Base-by-base conservation (phyloP, 768 basidiomycete species). In the Sporobolomyces roseus region DNA sequence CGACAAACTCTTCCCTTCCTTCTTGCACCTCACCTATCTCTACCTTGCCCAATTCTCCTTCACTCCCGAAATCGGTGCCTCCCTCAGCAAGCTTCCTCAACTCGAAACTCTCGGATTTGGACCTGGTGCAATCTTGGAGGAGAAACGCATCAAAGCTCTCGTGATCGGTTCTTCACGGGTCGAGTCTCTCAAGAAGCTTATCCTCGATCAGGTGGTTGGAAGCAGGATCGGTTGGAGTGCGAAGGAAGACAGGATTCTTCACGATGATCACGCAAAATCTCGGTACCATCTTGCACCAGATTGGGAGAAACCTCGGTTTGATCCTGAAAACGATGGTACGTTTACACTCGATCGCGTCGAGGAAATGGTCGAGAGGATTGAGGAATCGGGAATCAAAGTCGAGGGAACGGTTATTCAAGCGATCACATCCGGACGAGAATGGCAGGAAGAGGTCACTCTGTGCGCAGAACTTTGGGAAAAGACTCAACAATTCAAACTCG, bases 41-140 rank as follows among this genome's bases (percentile, higher is more conserved):
- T 62, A 62, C 50, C 61, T 62, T 29, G 50, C 50, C 61, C 35
- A 38, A 41, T 25, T 35, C 2, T 52, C 61, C 50, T 62, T 41
- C 38, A 10, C 5, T 4, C 25, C 2, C n/a, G 25, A 27, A 25
- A 9, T 62, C 25, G 16, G 51, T 38, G 4, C 2, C 9, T 1
- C 33, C 36, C 38, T 62, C 17, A 14, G 36, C 10, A 3, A 27
- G 5, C 38, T 52, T 14, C 38, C 61, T 1, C 27, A 33, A 5
- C 61, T 62, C 36, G 32, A 17, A 16, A 23, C 61, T 8, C 50
- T 62, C 36, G 61, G 61, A 21, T 62, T 62, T 38, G 61, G 61
- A 19, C 25, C 12, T 7, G 50, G 50, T 27, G 61, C 50, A 5
- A 5, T 38, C 29, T 36, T 52, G 19, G 3, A 3, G 19, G 6